These are phyloP conservation scores for Leishmania arabica DNA, from an alignment of 208 protist species.

Conservation along the genomic window DNA sequence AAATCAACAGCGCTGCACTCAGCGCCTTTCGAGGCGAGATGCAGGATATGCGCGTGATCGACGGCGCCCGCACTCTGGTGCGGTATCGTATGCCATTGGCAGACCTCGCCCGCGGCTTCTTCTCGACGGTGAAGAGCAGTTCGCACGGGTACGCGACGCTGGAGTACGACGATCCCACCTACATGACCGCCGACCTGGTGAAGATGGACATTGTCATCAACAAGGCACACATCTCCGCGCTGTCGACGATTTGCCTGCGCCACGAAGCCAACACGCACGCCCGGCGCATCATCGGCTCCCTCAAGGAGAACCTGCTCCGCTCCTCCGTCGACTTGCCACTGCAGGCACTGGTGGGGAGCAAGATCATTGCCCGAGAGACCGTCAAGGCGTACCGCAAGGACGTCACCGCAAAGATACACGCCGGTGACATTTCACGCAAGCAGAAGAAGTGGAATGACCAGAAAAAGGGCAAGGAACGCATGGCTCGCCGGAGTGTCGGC, in stretches of 20 bases:
- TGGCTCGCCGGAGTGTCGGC: conserved; percentile 93
- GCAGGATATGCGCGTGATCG: conserved; percentile 75
- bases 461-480: conserved; percentile 97
- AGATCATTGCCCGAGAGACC: conserved; percentile 94
- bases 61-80: conserved; percentile 67
- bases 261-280: conserved; percentile 61
- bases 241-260: conserved; percentile 89
- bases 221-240: conserved; percentile 90
- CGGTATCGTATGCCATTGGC: conserved; percentile 93
- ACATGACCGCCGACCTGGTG: conserved; percentile 87
- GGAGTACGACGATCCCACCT: conserved; percentile 95
- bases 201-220: conserved; percentile 95
- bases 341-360: conserved; percentile 87
- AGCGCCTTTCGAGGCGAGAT: conserved; percentile 69
- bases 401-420: conserved; percentile 95
- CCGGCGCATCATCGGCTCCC: conserved; percentile 72
- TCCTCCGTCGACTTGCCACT: conserved; percentile 93
- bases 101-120: conserved; percentile 96
- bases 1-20: conserved; percentile 82
- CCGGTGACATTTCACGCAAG: conserved; percentile 96
- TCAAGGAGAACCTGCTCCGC: conserved; percentile 91
- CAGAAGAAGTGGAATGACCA: conserved; percentile 97
- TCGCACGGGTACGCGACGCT: conserved; percentile 95
- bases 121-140: conserved; percentile 91
- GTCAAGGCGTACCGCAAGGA: conserved; percentile 94